Evolutionary conservation across 768 basidiomycete genomes (phyloP), one percentile per base, ranked within the genome.

Genomic region (Rhodotorula paludigena): DNA sequence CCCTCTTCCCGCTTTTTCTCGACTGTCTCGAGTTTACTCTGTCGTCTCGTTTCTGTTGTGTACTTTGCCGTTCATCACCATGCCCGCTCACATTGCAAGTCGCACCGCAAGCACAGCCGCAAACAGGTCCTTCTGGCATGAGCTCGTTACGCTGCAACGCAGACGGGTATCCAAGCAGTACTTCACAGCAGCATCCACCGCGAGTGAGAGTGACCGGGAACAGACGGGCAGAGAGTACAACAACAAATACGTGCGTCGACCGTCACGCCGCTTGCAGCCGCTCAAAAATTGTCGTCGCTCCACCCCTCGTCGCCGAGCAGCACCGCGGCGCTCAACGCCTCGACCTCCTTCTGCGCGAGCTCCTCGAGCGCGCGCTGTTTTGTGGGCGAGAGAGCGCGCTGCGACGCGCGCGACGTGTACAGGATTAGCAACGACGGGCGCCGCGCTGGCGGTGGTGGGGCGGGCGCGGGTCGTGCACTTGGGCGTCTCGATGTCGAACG

Each of bases 401-500:
- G 30, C 16, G 32, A 51, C 3, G 30, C 20, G 32, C 49, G 49
- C 12, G 49, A 33, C 18, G 32, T 51, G 32, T 20, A 32, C 8
- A 35, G 33, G 33, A 53, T 4, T 33, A 53, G 32, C 21, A 15
- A 15, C 8, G 35, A 11, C 8, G 3, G 21, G 52, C 32, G 35
- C 35, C 1, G 35, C 11, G 32, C 11, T 18, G 30, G 32, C 10
- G 35, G 35, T 3, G 35, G 35, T 3, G 33, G 23, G 35, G 52
- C n/a, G n/a, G n/a, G n/a, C n/a, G n/a, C n/a, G n/a, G n/a, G n/a
- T n/a, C n/a, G n/a, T n/a, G n/a, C n/a, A n/a, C 80, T 99, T 99
- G 3, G 93, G 94, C 25, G 91, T 93, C 79, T 99, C 96, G 76
- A 99, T 99, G 85, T 98, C 96, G 78, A 83, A 99, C 0, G 96